Percentiles rank a stretch among this genome's conserved stretches.
Evolutionary conservation across 768 basidiomycete species (phyloP).

Genomic region (Podaxis sp.): DNA sequence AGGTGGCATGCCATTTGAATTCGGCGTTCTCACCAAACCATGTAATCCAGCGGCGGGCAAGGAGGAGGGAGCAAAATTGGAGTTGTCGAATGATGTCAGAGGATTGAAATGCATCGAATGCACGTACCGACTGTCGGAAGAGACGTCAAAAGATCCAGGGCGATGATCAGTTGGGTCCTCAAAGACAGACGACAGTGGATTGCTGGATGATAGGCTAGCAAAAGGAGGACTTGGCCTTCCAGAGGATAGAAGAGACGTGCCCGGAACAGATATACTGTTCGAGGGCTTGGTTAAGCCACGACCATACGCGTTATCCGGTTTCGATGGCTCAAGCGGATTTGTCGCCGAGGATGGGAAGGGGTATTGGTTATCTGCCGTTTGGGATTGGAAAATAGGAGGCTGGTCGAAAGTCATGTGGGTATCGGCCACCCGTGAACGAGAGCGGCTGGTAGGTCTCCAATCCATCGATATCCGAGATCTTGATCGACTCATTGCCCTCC

Average conservation of each 20-base stretch:
- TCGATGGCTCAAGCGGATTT: slow-evolving; percentile 13
- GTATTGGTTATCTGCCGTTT: slow-evolving; percentile 42
- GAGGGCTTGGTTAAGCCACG: slow-evolving; percentile 17
- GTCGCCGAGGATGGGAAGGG: slow-evolving; percentile 39
- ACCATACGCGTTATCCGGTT: slow-evolving; percentile 14
- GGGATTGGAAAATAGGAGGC: slow-evolving; percentile 28
- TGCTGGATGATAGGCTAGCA: slow-evolving; percentile 32
- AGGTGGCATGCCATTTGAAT: slow-evolving; percentile 31
- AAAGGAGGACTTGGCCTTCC: slow-evolving; percentile 50
- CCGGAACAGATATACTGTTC: slow-evolving; percentile 40
- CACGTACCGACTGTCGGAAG: slow-evolving; percentile 24
- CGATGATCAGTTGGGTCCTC: slow-evolving; percentile 28
- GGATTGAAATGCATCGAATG: slow-evolving; percentile 32
- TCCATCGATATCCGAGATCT: slow-evolving; percentile 91
- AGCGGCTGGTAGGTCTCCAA: slow-evolving; percentile 80
- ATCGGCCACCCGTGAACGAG: slow-evolving; percentile 74
- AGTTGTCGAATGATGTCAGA: slow-evolving; percentile 36
- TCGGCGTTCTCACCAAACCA: slow-evolving; percentile 45
- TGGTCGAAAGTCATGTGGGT: slow-evolving; percentile 50
- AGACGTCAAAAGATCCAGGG: slow-evolving; percentile 5
- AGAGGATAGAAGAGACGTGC: slow-evolving; percentile 41
- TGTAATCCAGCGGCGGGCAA: slow-evolving; percentile 72
- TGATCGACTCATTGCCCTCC: slow-evolving; percentile 89
- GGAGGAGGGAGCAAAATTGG: slow-evolving; percentile 66
- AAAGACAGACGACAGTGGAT: slow-evolving; percentile 38